Percentiles rank a stretch among this genome's conserved stretches.
phyloP scores from a whole-genome alignment of 2,329 filamentous ascomycete genomes.

The Verruconis gallopava region DNA sequence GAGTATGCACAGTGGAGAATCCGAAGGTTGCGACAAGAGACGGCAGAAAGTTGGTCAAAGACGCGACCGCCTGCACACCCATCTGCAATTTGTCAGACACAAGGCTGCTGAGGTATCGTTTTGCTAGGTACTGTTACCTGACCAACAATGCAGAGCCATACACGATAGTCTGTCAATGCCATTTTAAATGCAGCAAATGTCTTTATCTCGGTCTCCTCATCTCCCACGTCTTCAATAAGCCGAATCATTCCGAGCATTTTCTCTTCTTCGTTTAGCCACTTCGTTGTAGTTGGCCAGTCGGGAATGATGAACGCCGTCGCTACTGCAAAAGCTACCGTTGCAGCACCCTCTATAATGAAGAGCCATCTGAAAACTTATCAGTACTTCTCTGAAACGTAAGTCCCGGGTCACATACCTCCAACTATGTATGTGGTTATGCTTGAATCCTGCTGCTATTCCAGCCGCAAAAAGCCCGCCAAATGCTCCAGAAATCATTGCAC shows the following conservation, averaged over 20 bases:
- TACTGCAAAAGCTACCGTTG: constrained; percentile 50
- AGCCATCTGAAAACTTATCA: constrained; percentile 59
- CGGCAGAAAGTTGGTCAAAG: constrained; percentile 26
- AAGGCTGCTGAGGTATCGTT: too few relatives aligned
- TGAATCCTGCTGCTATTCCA: constrained; percentile 37
- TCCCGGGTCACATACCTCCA: too few relatives aligned
- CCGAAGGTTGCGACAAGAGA: constrained; percentile 21
- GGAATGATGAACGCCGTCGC: constrained; percentile 47
- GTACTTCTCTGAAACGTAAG: too few relatives aligned
- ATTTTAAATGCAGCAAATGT: constrained; percentile 6
- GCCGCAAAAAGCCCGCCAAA: constrained; percentile 49
- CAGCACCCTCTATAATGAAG: constrained; percentile 58
- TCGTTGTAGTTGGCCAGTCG: constrained; percentile 45
- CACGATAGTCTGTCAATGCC: constrained; percentile 9
- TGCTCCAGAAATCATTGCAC: constrained; percentile 55
- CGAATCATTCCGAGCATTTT: constrained; percentile 19
- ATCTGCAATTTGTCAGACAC: too few relatives aligned
- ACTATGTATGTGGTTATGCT: constrained; percentile 24
- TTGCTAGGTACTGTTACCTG: too few relatives aligned
- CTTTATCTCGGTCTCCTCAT: constrained; percentile 15
- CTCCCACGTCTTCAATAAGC: constrained; percentile 25
- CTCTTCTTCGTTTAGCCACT: constrained; percentile 27
- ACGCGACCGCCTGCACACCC: neutral
- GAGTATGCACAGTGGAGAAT: constrained; percentile 32
- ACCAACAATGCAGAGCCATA: constrained; percentile 5